Conservation (phyloP, 2,329 filamentous ascomycete genomes). For the Cladosporium austrohemisphaericum region DNA sequence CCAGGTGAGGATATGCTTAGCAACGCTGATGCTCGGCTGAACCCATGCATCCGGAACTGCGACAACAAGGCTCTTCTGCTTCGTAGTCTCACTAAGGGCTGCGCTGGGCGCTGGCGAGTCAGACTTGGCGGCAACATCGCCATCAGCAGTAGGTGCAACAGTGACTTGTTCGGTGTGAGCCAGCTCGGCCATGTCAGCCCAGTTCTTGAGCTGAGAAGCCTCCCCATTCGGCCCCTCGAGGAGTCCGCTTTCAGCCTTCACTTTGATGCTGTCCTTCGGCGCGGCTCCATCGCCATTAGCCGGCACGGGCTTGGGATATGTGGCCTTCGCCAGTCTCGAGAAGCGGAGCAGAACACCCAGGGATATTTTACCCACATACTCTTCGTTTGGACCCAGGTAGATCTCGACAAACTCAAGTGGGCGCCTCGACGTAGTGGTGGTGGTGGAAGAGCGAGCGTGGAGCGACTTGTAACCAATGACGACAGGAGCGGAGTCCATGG, state of each 20-base stretch:
- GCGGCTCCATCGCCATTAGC: not conserved
- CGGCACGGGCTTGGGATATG: slow-evolving; percentile 13
- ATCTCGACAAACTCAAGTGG: slow-evolving; percentile 17
- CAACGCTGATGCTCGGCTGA: slow-evolving; percentile 13
- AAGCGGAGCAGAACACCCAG: slow-evolving; percentile 18
- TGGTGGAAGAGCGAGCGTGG: not conserved
- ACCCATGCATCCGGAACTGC: slow-evolving; percentile 11
- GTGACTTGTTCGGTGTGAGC: not conserved
- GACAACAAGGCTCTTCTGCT: slow-evolving; percentile 13
- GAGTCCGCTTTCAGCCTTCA: not conserved
- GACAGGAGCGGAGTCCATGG: not conserved
- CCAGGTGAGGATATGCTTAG: slow-evolving; percentile 19
- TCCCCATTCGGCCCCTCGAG: not conserved
- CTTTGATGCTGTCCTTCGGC: not conserved
- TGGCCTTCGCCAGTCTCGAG: slow-evolving; percentile 16
- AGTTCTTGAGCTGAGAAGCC: not conserved
- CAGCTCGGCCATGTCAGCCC: slow-evolving; percentile 10
- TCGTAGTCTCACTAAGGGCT: not conserved
- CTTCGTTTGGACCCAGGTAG: slow-evolving; percentile 15
- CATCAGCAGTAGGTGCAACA: not conserved
- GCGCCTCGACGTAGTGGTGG: not conserved
- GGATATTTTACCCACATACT: slow-evolving; percentile 12
- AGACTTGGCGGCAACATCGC: not conserved
- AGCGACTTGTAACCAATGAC: slow-evolving; percentile 13
- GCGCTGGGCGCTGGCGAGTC: not conserved